Conservation (phyloP, 768 basidiomycete species). For the Serendipita sp. region DNA sequence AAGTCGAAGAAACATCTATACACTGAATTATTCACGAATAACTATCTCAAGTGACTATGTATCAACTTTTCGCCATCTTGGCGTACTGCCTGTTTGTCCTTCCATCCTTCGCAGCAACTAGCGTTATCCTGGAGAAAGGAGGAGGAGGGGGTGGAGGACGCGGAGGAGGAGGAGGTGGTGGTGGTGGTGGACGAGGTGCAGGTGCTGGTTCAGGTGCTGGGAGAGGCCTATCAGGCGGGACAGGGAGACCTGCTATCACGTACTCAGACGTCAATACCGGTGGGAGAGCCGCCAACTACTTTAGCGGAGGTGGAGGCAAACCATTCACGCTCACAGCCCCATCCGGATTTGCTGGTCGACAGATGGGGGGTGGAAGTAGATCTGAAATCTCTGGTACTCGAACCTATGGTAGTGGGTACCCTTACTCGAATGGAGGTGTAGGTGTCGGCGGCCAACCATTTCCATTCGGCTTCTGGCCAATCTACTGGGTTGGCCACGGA, state of each 20-base stretch:
- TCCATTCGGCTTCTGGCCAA: conserved; percentile 2
- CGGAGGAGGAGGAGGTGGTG: neutral
- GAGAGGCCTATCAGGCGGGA: neutral
- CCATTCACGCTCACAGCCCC: neutral
- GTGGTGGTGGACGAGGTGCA: neutral
- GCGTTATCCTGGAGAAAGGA: neutral
- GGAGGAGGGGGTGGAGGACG: neutral
- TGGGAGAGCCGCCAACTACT: neutral
- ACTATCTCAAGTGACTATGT: neutral
- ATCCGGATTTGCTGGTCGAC: neutral
- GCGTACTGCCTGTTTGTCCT: neutral
- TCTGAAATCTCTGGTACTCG: neutral
- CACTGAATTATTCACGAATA: neutral
- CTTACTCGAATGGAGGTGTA: neutral
- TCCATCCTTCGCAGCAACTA: neutral
- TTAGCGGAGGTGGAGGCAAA: neutral
- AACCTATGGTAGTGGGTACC: conserved; percentile 4
- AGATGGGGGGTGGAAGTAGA: neutral
- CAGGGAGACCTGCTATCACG: neutral
- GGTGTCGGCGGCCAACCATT: neutral
- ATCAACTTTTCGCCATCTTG: neutral
- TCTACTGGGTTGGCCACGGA: neutral
- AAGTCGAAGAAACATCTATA: neutral
- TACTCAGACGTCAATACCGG: neutral
- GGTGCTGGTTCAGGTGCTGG: neutral